phyloP scores from a whole-genome alignment of 2,329 filamentous ascomycete genomes.

The Scytalidium lignicola region DNA sequence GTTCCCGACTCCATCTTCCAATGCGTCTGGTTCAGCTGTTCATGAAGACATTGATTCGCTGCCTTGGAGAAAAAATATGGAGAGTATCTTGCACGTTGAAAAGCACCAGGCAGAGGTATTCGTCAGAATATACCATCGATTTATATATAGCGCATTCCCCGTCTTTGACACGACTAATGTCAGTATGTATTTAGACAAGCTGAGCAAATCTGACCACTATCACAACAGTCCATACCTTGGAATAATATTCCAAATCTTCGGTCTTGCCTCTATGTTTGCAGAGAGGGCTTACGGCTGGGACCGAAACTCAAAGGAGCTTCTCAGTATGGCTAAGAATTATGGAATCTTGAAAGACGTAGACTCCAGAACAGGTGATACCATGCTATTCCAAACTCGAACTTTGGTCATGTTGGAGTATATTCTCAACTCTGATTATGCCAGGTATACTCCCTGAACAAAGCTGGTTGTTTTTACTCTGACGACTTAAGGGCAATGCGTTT shows the following conservation, averaged over 20 bases:
- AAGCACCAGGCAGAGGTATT: background rate
- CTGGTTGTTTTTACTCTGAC: background rate
- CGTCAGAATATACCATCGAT: background rate
- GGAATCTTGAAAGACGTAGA: background rate
- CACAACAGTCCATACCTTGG: background rate
- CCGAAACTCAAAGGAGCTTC: background rate
- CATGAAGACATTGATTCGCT: background rate
- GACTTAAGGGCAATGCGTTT: background rate
- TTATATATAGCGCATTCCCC: background rate
- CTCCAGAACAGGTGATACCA: background rate
- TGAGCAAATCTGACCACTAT: background rate
- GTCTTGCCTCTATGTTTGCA: background rate
- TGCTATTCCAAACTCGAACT: background rate
- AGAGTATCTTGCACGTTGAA: background rate
- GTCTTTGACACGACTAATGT: background rate
- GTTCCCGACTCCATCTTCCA: too few relatives aligned
- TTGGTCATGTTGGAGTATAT: background rate
- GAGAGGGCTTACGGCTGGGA: background rate
- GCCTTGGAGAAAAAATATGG: background rate
- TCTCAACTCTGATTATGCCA: background rate
- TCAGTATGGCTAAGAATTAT: background rate
- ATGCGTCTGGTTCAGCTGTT: background rate
- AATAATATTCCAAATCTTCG: background rate
- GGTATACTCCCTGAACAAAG: background rate
- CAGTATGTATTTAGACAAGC: background rate